Evolutionary conservation across 345 rosid species (phyloP).

Genomic region (Microcos paniculata): DNA sequence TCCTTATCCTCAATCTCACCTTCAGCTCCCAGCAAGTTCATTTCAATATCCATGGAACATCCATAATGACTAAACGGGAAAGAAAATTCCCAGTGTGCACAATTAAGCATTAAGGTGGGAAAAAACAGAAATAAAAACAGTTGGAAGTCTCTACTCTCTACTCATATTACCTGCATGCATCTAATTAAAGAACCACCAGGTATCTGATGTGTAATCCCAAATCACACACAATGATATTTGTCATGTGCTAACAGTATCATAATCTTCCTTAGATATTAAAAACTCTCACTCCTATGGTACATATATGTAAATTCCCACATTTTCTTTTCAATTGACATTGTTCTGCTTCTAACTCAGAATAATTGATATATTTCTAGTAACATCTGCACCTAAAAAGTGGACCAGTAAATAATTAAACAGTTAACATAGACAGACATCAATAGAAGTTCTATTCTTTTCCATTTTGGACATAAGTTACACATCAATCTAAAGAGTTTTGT

Average conservation of each 20-base stretch:
- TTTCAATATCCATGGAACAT: not conserved
- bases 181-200: not conserved
- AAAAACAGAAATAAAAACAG: not conserved
- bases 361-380: not conserved
- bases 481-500: not conserved
- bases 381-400: not conserved
- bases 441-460: not conserved
- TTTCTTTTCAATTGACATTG: not conserved
- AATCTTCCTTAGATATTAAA: not conserved
- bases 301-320: not conserved
- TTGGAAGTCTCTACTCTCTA: not conserved
- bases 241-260: not conserved
- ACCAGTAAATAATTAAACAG: not conserved
- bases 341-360: not conserved
- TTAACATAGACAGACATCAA: not conserved
- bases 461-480: not conserved
- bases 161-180: not conserved
- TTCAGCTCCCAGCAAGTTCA: too few species aligned
- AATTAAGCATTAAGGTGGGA: not conserved
- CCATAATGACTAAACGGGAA: not conserved
- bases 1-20: not conserved
- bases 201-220: not conserved
- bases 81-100: not conserved
- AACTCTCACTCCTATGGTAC: not conserved
- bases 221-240: not conserved